A percentile compares a stretch with the other conserved stretches of the same genome.
Evolutionary conservation across 257 asterid genomes (phyloP).

Genomic region (Solanum chiquidenum): DNA sequence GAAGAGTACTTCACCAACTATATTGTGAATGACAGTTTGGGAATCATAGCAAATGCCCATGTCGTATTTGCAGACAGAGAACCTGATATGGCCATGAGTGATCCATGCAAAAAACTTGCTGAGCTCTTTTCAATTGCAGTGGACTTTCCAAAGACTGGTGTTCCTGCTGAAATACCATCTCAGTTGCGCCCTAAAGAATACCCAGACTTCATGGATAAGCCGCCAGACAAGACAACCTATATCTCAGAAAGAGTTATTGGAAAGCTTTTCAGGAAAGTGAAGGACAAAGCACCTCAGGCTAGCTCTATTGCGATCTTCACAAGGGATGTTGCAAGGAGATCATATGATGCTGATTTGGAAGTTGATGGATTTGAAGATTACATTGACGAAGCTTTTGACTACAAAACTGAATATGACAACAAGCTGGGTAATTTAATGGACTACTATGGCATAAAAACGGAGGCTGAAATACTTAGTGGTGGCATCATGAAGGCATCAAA

Average conservation of each 20-base stretch:
- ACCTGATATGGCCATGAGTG: conserved; percentile 36
- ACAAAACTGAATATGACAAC: conserved; percentile 60
- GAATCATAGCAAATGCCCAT: conserved; percentile 71
- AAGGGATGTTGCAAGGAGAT: conserved; percentile 36
- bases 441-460: conserved; percentile 68
- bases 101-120: conserved; percentile 52
- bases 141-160: conserved; percentile 82
- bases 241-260: conserved; percentile 52
- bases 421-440: conserved; percentile 85
- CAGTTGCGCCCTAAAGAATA: conserved; percentile 58
- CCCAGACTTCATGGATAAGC: conserved; percentile 94
- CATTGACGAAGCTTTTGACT: conserved; percentile 47
- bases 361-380: conserved; percentile 55
- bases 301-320: conserved; percentile 34
- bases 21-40: conserved; percentile 75
- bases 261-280: conserved; percentile 65
- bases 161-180: conserved; percentile 80
- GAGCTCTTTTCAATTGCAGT: conserved; percentile 63
- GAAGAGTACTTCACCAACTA: conserved; percentile 77
- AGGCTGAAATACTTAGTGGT: conserved; percentile 80
- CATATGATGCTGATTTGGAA: conserved; percentile 58
- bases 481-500: conserved; percentile 56
- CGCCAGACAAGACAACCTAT: conserved; percentile 49
- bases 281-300: conserved; percentile 34
- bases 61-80: conserved; percentile 71